Evolutionary conservation across 2,329 filamentous ascomycete species (phyloP), one percentile per base, ranked within the genome.

Genomic region (Nothomitra cinnamomea): DNA sequence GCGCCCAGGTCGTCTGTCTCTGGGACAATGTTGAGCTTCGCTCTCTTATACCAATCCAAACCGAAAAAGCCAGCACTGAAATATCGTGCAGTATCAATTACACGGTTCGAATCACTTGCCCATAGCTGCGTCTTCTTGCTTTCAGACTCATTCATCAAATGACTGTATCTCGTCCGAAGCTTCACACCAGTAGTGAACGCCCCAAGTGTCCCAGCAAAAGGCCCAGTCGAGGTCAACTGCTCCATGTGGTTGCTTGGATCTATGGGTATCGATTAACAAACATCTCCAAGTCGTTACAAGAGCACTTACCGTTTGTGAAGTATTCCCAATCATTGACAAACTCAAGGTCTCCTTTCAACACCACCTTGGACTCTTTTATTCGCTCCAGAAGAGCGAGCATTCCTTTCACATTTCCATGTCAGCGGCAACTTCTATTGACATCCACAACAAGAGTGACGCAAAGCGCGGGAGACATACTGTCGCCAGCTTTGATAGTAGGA

Each of bases 41-140:
- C 70, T 0, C 53, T 52, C 1, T 60, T 59, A 42, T 69, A 60
- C 67, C 71, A 75, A 35, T 75, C 65, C 10, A 73, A 61, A 2
- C 75, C 76, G 58, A 78, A 78, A 60, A 80, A 69, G 1, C 76
- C 76, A 3, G 69, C 63, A 0, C 70, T 72, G 58, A 80, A 80
- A 59, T 77, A 69, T 13, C 65, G 66, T 2, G 77, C 76, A 8
- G 77, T 78, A 43, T 78, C 72, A 52, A 78, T 72, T 3, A 80
- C 76, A 13, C 77, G 70, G 8, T 65, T 57, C 3, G 70, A 75
- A 51, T 72, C 71, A 58, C 74, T 76, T 24, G 77, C 75, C 77
- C 76, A 80, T 58, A 78, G 67, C 12, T 62, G 64, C 1, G 65
- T 69, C 55, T 57, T 8, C 59, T 54, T 54, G 15, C 19, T 25